Base-by-base conservation (phyloP, 2,329 filamentous ascomycete genomes). In the Penicillium olsonii region DNA sequence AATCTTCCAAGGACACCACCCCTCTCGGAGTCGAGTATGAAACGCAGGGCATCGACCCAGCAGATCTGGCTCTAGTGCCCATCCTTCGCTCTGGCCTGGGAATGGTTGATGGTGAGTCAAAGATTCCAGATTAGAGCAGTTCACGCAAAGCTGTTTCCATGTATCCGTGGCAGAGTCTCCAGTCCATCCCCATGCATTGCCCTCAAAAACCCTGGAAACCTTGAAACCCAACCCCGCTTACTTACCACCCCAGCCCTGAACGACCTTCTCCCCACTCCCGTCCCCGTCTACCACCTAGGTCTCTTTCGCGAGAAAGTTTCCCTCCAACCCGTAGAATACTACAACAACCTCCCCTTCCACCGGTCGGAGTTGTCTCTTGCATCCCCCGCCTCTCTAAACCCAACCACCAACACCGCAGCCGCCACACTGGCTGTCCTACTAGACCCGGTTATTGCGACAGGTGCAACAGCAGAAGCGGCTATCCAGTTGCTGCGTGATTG, bases 371-470 rank as follows among this genome's bases (percentile, higher is more conserved):
- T 62, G 6, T 56, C 60, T 0, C 45, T 54, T 41, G 54, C 67
- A 42, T 58, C 71, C 24, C 53, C 65, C 37, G 59, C 68, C 33
- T 45, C 60, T 15, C 38, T 57, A 34, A 37, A 53, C 33, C 49
- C 50, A 6, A 56, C 57, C 24, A 43, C 58, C 38, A 75, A 74
- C 54, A 67, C 72, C 27, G 66, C 73, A 3, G 70, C 76, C 1
- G 69, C 82, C 1, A 78, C 82, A 18, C 78, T 96, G 11, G 91
- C 91, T 51, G 88, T 96, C 66, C 77, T 96, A 46, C 82, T 96
- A 40, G 92, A 97, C 67, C 94, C 92, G 3, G 84, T 97, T 60
- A 95, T 97, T 66, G 94, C 92, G 1, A 97, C 94, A 0, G 92
- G 92, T 31, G 90, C 90, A 1, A 97, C 92, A 2, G 89, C 89